Evolutionary conservation across 176 grass and related monocot species (phyloP).

Genomic region (Areca catechu): DNA sequence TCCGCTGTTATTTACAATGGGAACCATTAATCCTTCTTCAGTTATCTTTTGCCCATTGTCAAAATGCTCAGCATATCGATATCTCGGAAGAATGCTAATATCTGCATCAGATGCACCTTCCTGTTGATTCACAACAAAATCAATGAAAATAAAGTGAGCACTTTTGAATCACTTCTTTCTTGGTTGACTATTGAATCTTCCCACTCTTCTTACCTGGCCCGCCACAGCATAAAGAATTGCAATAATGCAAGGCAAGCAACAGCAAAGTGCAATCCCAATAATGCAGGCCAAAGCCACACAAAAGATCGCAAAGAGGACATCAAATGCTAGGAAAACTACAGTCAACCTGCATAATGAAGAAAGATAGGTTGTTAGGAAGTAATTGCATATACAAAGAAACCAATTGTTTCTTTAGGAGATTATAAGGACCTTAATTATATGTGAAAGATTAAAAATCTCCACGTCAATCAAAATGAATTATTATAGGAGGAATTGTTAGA

Average conservation of each 20-base stretch:
- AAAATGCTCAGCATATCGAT: conserved; percentile 31
- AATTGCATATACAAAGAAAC: too few relatives aligned
- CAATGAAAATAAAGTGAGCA: not conserved
- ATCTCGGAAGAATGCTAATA: not conserved
- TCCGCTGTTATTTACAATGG: conserved; percentile 60
- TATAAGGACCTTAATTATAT: too few relatives aligned
- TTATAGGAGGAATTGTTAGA: too few relatives aligned
- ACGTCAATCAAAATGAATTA: too few relatives aligned
- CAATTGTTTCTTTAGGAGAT: too few relatives aligned
- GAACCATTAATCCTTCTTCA: conserved; percentile 82
- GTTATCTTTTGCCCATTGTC: conserved; percentile 42
- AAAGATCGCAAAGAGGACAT: conserved; percentile 9
- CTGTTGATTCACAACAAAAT: not conserved
- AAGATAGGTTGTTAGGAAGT: not conserved
- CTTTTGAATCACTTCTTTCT: too few relatives aligned
- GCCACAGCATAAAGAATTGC: conserved; percentile 12
- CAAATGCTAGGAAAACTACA: conserved; percentile 11
- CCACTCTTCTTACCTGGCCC: conserved; percentile 3
- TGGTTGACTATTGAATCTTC: not conserved
- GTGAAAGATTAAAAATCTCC: too few relatives aligned
- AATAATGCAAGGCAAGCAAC: conserved; percentile 11
- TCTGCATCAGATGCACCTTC: conserved; percentile 8
- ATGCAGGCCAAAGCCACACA: conserved; percentile 11
- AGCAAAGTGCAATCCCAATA: conserved; percentile 13
- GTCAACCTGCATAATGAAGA: not conserved